Evolutionary conservation across 129 eudicot species (phyloP).

Genomic region (Logfia minima): DNA sequence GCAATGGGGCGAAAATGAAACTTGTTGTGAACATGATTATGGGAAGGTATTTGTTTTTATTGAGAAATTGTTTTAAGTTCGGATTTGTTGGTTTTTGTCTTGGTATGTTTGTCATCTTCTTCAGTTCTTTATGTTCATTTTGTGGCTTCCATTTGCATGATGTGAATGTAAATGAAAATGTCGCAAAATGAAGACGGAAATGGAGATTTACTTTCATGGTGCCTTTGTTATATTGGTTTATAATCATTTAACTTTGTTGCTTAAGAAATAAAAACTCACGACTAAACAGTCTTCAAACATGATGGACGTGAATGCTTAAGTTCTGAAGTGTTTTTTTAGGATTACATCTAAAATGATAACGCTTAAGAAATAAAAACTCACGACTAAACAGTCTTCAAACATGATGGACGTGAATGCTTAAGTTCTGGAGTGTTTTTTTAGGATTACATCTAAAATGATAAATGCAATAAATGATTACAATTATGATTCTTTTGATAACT

Average conservation of each 20-base stretch:
- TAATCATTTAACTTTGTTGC: neutral
- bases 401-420: neutral
- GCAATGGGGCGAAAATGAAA: slow-evolving; percentile 98
- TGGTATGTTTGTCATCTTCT: slow-evolving; percentile 1
- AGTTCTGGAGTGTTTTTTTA: neutral
- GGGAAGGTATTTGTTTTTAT: slow-evolving; percentile 70
- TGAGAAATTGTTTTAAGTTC: neutral
- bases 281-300: neutral
- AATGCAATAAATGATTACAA: too few species aligned
- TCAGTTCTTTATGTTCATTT: neutral
- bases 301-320: neutral
- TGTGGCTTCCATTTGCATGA: neutral
- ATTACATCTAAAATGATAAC: neutral
- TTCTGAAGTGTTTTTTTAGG: neutral
- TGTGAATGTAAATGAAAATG: slow-evolving; percentile 2
- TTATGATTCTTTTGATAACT: too few species aligned
- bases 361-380: too few species aligned
- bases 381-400: neutral
- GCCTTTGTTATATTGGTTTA: neutral
- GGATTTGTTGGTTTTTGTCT: neutral
- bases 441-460: neutral
- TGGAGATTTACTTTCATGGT: neutral
- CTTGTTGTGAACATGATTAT: slow-evolving; percentile 97
- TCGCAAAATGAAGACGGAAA: neutral
- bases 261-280: neutral